phyloP scores from a whole-genome alignment of 306 rosid species.

The Gastrolobium villosum region DNA sequence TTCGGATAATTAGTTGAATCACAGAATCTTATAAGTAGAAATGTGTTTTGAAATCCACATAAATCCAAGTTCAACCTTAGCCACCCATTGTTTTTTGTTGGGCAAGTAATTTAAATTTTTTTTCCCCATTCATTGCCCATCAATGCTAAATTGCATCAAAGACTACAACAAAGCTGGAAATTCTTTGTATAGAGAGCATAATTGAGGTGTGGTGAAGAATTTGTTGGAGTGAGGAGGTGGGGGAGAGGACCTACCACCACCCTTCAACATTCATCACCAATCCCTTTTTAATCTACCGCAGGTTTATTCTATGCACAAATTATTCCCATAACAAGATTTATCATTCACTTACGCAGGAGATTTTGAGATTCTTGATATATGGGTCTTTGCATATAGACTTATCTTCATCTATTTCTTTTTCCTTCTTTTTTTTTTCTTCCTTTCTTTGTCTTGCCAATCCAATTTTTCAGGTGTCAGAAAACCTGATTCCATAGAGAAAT shows the following conservation, averaged over 20 bases:
- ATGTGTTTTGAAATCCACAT: conserved; percentile 42
- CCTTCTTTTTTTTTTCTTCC: conserved; percentile 3
- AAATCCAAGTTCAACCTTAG: conserved; percentile 26
- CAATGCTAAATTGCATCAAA: conserved; percentile 39
- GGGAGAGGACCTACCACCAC: conserved; percentile 44
- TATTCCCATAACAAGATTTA: conserved; percentile 38
- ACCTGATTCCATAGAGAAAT: conserved; percentile 51
- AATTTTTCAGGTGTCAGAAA: conserved; percentile 67
- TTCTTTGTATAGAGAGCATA: conserved; percentile 51
- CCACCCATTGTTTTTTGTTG: conserved; percentile 38
- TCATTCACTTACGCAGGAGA: conserved; percentile 30
- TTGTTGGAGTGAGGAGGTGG: conserved; percentile 41
- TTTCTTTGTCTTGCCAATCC: conserved; percentile 52
- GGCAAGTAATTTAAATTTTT: not conserved
- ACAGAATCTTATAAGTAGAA: conserved; percentile 13
- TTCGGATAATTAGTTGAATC: conserved; percentile 13
- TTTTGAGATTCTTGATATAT: conserved; percentile 42
- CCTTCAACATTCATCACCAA: conserved; percentile 52
- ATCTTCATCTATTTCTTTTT: conserved; percentile 40
- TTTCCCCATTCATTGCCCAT: not conserved
- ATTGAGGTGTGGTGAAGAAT: conserved; percentile 51
- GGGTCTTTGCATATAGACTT: conserved; percentile 78
- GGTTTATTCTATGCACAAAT: conserved; percentile 51
- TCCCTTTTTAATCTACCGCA: conserved; percentile 34
- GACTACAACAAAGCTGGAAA: not conserved